Conservation (phyloP, 768 basidiomycete genomes). For the Steccherinum ochraceum region DNA sequence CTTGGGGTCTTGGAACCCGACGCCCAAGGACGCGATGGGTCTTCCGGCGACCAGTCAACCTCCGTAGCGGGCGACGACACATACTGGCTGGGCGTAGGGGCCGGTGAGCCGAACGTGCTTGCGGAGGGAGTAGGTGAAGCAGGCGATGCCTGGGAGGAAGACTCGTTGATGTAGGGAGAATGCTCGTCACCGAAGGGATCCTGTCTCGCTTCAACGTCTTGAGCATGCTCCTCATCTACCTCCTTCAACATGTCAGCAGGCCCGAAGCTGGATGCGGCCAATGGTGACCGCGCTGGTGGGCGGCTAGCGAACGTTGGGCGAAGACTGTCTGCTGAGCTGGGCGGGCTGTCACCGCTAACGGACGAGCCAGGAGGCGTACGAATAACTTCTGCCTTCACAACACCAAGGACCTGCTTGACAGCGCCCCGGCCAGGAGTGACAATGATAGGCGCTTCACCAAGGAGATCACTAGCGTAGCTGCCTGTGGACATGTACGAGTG, state of each 20-base stretch:
- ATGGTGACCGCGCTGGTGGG: constrained; percentile 53
- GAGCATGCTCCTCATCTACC: constrained; percentile 27
- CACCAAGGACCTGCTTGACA: constrained; percentile 65
- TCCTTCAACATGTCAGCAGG: constrained; percentile 59
- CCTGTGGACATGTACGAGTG: constrained; percentile 72
- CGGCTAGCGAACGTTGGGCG: constrained; percentile 36
- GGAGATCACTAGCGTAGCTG: constrained; percentile 72
- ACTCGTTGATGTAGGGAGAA: constrained; percentile 22
- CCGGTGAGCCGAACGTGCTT: constrained; percentile 32
- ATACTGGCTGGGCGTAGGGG: constrained; percentile 5
- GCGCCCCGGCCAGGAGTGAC: constrained; percentile 61
- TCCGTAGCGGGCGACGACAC: constrained; percentile 10
- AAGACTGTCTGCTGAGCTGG: constrained; percentile 23
- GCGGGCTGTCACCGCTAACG: constrained; percentile 18
- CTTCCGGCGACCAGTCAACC: constrained; percentile 34
- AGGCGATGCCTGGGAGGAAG: constrained; percentile 17
- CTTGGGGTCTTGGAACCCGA: background rate
- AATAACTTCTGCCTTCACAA: constrained; percentile 76
- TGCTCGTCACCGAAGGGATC: constrained; percentile 68
- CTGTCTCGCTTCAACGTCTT: constrained; percentile 16
- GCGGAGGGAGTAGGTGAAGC: constrained; percentile 20
- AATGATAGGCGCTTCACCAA: constrained; percentile 78
- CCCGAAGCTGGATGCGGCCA: constrained; percentile 67
- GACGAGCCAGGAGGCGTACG: constrained; percentile 39
- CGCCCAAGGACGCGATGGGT: constrained; percentile 37